phyloP scores from a whole-genome alignment of 805 yeast genomes.

The Myxozyma vanderwaltii region DNA sequence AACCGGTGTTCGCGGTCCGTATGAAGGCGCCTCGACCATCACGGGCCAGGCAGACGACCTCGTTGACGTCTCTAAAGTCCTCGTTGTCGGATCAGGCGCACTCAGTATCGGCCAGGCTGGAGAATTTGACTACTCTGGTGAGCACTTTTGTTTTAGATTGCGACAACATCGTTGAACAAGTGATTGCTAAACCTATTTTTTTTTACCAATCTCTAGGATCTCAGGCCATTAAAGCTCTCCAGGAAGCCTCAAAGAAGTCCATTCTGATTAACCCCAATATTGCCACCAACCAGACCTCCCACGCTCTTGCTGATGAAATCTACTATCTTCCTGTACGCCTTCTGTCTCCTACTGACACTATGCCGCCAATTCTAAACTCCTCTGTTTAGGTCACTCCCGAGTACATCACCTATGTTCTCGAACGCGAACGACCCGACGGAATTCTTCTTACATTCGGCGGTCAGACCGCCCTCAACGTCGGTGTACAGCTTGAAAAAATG shows the following conservation, averaged over 20 bases:
- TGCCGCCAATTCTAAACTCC: neutral
- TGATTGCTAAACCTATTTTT: neutral
- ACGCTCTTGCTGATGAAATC: slow-evolving; percentile 95
- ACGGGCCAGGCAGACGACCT: slow-evolving; percentile 41
- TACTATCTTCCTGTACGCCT: slow-evolving; percentile 77
- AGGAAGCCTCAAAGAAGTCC: slow-evolving; percentile 96
- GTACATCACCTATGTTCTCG: slow-evolving; percentile 90
- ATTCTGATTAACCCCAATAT: slow-evolving; percentile 95
- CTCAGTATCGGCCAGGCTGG: slow-evolving; percentile 99
- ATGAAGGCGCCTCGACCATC: slow-evolving; percentile 31
- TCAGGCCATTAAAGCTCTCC: slow-evolving; percentile 97
- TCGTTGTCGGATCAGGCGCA: slow-evolving; percentile 97
- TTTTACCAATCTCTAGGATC: slow-evolving; percentile 52
- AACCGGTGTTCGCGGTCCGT: slow-evolving; percentile 20
- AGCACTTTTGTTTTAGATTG: no score
- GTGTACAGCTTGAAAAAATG: slow-evolving; percentile 91
- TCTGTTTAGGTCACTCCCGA: slow-evolving; percentile 69
- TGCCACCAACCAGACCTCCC: slow-evolving; percentile 97
- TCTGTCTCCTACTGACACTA: no score
- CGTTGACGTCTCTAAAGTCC: slow-evolving; percentile 83
- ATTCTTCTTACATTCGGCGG: slow-evolving; percentile 97
- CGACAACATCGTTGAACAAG: neutral
- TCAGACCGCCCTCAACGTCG: slow-evolving; percentile 95
- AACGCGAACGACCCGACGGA: slow-evolving; percentile 95
- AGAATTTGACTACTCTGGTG: slow-evolving; percentile 97